These are phyloP conservation scores for Pyracantha coccinea DNA, from an alignment of 331 rosid genomes.

Conservation along the genomic window DNA sequence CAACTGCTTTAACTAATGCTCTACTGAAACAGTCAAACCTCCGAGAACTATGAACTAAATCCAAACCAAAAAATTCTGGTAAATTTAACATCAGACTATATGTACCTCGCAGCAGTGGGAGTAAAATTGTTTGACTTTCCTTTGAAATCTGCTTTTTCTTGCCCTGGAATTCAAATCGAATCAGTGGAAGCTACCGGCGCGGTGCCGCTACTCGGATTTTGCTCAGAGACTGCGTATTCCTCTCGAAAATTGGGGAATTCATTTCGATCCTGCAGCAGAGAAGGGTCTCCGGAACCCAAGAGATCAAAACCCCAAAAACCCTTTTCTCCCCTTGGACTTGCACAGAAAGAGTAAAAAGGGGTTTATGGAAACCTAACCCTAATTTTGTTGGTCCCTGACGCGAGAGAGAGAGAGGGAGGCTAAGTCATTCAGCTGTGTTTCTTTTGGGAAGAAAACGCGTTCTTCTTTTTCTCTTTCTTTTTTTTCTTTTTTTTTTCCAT, in stretches of 20 bases:
- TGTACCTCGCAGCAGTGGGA: conserved; percentile 30
- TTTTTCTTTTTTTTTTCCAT: neutral
- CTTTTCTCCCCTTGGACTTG: conserved; percentile 1
- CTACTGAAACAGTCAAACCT: neutral
- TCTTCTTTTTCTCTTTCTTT: conserved; percentile 10
- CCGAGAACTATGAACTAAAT: neutral
- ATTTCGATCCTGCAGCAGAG: conserved; percentile 13
- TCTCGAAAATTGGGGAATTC: conserved; percentile 44
- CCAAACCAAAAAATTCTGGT: neutral
- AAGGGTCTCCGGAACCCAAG: conserved; percentile 29
- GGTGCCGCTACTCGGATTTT: conserved; percentile 30
- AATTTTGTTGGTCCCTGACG: conserved; percentile 17
- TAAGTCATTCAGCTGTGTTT: conserved; percentile 34
- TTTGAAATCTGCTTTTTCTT: conserved; percentile 24
- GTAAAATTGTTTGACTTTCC: conserved; percentile 21
- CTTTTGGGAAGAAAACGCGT: conserved; percentile 58
- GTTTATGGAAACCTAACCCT: conserved; percentile 59
- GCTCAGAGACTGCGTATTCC: conserved; percentile 68
- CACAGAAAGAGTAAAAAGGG: conserved; percentile 32
- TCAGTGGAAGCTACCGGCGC: conserved; percentile 19
- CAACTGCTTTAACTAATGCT: neutral
- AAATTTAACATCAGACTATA: conserved; percentile 1
- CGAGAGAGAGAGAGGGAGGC: neutral
- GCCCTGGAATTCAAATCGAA: conserved; percentile 23
- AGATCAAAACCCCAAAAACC: conserved; percentile 20